phyloP scores from a whole-genome alignment of 495 filamentous ascomycete species.

The Tetracladium marchalianum region DNA sequence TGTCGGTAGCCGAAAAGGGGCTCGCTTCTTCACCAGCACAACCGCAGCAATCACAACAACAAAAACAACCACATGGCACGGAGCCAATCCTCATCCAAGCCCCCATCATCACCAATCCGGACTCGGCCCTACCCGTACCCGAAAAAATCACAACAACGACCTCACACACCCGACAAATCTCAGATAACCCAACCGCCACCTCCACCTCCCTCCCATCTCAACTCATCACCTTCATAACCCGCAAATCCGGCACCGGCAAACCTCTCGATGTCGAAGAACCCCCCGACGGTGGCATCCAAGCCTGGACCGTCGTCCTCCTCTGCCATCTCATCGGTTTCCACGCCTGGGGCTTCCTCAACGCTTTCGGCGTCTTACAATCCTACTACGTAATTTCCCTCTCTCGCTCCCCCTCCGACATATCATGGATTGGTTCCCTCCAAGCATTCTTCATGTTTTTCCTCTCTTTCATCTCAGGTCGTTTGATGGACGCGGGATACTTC shows the following conservation, averaged over 20 bases:
- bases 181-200: background rate
- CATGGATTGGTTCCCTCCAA: constrained; percentile 55
- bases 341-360: constrained; percentile 54
- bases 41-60: too few species aligned
- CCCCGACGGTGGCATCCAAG: constrained; percentile 38
- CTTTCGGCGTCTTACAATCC: constrained; percentile 64
- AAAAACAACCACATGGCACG: too few species aligned
- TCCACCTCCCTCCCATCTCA: background rate
- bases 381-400: constrained; percentile 47
- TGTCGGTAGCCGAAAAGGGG: constrained; percentile 2
- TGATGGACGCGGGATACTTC: constrained; percentile 53
- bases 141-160: background rate
- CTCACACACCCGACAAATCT: background rate
- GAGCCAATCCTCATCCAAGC: too few species aligned
- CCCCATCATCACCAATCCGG: too few species aligned
- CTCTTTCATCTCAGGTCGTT: constrained; percentile 41
- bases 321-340: constrained; percentile 1
- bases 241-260: background rate
- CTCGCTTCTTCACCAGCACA: background rate
- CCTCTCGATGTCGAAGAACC: constrained; percentile 27
- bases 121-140: background rate
- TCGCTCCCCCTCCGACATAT: constrained; percentile 36
- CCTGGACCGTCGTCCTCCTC: constrained; percentile 26
- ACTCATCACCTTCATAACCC: background rate
- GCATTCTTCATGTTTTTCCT: constrained; percentile 40